Evolutionary conservation across 495 filamentous ascomycete species (phyloP).

Genomic region (Achaetomiella virescens): DNA sequence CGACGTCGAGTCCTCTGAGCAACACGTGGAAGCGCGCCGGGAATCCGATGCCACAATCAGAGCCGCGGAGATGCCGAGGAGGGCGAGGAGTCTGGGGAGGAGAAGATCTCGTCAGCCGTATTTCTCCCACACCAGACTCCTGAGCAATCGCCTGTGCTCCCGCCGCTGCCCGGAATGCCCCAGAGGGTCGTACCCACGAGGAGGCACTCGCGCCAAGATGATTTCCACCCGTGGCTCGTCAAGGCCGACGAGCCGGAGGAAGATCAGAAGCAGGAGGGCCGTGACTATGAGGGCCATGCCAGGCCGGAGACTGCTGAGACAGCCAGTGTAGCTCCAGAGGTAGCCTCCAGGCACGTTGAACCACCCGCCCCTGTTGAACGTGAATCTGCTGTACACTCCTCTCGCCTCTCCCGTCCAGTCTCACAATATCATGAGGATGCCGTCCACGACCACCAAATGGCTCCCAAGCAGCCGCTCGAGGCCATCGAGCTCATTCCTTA

Average conservation of each 20-base stretch:
- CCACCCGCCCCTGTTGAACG: conserved; percentile 36
- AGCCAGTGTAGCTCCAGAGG: conserved; percentile 26
- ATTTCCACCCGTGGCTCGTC: conserved; percentile 46
- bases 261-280: conserved; percentile 27
- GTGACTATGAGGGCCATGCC: conserved; percentile 15
- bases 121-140: conserved; percentile 83
- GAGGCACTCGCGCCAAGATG: conserved; percentile 27
- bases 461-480: conserved; percentile 61
- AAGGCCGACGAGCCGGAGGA: conserved; percentile 44
- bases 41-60: conserved; percentile 28
- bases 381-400: conserved; percentile 24
- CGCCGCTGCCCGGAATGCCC: conserved; percentile 33
- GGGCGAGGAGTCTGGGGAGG: conserved; percentile 80
- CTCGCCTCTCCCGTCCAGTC: conserved; percentile 30
- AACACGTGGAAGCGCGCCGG: conserved; percentile 16
- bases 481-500: conserved; percentile 96
- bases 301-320: conserved; percentile 20
- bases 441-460: conserved; percentile 41
- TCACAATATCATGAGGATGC: conserved; percentile 41
- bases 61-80: conserved; percentile 47
- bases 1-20: conserved; percentile 3
- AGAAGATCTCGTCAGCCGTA: conserved; percentile 90
- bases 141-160: conserved; percentile 44
- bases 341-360: conserved; percentile 29
- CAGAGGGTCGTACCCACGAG: conserved; percentile 22